Evolutionary conservation across 495 filamentous ascomycete genomes (phyloP).

Genomic region (Thermochaetoides thermophila): DNA sequence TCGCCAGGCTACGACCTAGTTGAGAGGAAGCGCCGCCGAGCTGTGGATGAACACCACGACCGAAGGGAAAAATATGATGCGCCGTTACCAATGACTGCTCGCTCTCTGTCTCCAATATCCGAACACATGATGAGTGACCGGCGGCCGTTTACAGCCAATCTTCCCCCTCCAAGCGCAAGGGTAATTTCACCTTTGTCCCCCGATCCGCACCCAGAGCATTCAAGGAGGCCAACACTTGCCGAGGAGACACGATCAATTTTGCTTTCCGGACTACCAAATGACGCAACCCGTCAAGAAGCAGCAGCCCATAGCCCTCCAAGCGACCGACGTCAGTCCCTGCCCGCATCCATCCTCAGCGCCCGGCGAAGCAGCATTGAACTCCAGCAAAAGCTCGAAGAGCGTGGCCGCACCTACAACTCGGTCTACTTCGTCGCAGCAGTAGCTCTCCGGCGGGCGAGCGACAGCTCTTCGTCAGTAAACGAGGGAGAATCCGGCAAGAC

Average conservation of each 20-base stretch:
- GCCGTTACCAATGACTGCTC: too few species aligned
- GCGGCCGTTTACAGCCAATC: constrained; percentile 6
- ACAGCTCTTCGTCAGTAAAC: constrained; percentile 7
- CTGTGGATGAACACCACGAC: constrained; percentile 26
- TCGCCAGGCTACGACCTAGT: constrained; percentile 19
- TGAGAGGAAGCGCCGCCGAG: constrained; percentile 25
- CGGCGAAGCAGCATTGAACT: constrained; percentile 10
- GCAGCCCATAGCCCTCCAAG: background rate
- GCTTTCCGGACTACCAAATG: constrained; percentile 9
- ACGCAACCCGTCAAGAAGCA: background rate
- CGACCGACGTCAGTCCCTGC: constrained; percentile 14
- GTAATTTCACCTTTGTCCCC: constrained; percentile 7
- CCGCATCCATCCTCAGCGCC: background rate
- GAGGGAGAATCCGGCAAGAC: constrained; percentile 1
- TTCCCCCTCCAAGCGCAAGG: constrained; percentile 4
- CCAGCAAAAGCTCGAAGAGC: constrained; percentile 17
- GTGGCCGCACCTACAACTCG: constrained; percentile 24
- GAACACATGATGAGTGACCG: constrained; percentile 10
- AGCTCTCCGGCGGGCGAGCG: constrained; percentile 20
- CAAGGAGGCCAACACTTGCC: constrained; percentile 10
- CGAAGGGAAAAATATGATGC: too few species aligned
- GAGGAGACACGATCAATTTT: constrained; percentile 17
- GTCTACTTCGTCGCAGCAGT: constrained; percentile 27
- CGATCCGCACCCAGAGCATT: constrained; percentile 2
- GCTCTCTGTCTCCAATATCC: constrained; percentile 15